A percentile compares a stretch with the other conserved stretches of the same genome.
These are phyloP conservation scores for Botrytis squamosa DNA, from an alignment of 2,329 filamentous ascomycete genomes.

Conservation along the genomic window DNA sequence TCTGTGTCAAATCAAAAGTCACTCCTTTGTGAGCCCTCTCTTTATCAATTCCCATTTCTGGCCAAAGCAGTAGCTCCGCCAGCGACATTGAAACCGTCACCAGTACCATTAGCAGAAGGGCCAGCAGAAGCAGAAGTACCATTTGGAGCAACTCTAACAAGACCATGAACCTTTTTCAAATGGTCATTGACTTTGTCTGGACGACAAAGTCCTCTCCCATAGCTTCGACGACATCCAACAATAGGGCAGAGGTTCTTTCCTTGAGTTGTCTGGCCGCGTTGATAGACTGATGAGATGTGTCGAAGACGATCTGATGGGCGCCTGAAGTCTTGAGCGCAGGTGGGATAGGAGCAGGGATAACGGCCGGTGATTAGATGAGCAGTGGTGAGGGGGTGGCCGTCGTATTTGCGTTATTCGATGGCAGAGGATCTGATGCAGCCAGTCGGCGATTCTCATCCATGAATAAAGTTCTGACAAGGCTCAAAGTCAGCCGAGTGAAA, in stretches of 20 bases:
- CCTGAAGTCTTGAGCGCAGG: not conserved
- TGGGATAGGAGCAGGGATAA: not conserved
- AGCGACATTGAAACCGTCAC: rapidly evolving
- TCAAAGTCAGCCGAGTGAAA: too few species aligned
- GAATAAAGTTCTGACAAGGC: too few species aligned
- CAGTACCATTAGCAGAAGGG: not conserved
- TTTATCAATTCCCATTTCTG: not conserved
- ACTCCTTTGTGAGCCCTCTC: too few species aligned
- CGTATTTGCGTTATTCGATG: not conserved
- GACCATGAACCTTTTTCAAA: constrained; percentile 3
- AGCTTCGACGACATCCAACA: constrained; percentile 2
- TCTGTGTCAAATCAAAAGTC: not conserved
- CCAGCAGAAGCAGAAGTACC: not conserved
- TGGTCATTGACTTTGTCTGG: constrained; percentile 9
- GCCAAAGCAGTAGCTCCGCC: not conserved
- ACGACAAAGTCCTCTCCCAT: constrained; percentile 6
- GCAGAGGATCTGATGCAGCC: too few species aligned
- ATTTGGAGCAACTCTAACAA: not conserved
- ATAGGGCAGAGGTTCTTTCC: not conserved
- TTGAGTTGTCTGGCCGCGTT: not conserved
- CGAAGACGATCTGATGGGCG: not conserved
- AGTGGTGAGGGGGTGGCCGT: not conserved
- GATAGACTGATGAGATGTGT: constrained; percentile 3
- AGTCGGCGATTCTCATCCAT: too few species aligned
- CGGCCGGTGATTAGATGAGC: not conserved